Base-by-base conservation (phyloP, 139 green algal species). In the Coccomyxa sp. region DNA sequence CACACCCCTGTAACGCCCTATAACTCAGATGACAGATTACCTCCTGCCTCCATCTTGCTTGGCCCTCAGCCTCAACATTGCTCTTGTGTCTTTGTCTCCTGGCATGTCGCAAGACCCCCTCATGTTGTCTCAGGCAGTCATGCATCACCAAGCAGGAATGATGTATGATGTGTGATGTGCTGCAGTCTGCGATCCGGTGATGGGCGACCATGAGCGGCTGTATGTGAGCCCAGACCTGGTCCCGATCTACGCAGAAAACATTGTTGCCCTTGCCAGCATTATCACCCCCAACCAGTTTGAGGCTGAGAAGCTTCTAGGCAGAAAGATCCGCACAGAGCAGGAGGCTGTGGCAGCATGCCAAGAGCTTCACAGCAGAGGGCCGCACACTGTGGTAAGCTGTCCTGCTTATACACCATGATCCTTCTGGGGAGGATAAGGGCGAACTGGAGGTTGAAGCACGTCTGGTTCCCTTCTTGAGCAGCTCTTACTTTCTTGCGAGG, bases 221-320 rank as follows among this genome's bases (percentile, higher is more conserved):
- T 99, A 98, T 80, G 85, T 96, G 0, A 41, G 74, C 7, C 75
- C 81, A 16, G 92, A 97, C 22, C 73, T 98, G 35, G 86, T 96
- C 18, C 71, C 83, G 0, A 85, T 89, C 0, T 99, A 95, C 80
- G 76, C 44, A 0, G 36, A 83, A 14, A 34, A 80, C 33, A 87
- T 98, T 8, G 71, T 96, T 16, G 87, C 92, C 0, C 74, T 94
- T 2, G 92, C 93, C 0, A 86, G 80, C 1, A 68, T 98, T 0
- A 39, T 99, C 33, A 95, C 92, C 2, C 95, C 95, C 68, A 98
- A 98, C 79, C 88, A 90, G 77, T 97, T 94, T 83, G 95, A 99
- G 79, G 90, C 90, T 33, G 92, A 97, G 84, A 80, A 90, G 70
- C 85, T 99, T 37, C 91, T 91, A 2, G 91, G 88, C 4, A 69